Base-by-base conservation (phyloP, 2,329 filamentous ascomycete genomes). In the Colletotrichum graminicola region DNA sequence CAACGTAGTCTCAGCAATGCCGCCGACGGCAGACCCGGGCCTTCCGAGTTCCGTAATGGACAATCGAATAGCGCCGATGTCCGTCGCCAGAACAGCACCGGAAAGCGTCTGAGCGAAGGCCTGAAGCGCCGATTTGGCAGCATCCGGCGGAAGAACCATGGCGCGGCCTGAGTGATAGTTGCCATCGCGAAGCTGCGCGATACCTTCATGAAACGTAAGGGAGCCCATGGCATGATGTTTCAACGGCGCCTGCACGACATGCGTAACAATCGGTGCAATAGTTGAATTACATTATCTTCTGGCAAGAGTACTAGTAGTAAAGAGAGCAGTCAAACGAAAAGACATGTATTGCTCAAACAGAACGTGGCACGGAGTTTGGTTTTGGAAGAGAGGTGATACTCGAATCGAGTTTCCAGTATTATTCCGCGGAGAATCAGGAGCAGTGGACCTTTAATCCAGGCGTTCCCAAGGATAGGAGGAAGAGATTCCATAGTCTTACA, bases 41-140 rank as follows among this genome's bases (percentile, higher is more conserved):
- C 73, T 8, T 72, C 67, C 29, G 61, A 62, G n/a, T 29, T 41
- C n/a, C 76, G 74, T 16, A 68, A 74, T 16, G 73, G 66, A 47
- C 73, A 75, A 41, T 73, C 76, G 10, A 75, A 75, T 57, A 74
- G 73, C 34, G 73, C 74, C 34, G 78, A 78, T 4, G 65, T 84
- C 11, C 76, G 76, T 21, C 80, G 84, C 43, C 81, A 81, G 62
- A 80, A 81, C 75, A 84, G 82, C 0, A 83, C 83, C 0, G 82
- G 85, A 39, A 83, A 83, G 69, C 79, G 80, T 39, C 63, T 89
- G 10, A 80, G 84, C 16, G 85, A 88, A 36, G 87, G 86, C 2
- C 75, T 90, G 52, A 89, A 86, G 81, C 81, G 83, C 52, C 83
- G 87, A 21, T 83, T 90, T 63, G 87, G 87, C 34, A 88, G 85